phyloP scores from a whole-genome alignment of 2,329 filamentous ascomycete genomes.

The Plenodomus lindquistii region DNA sequence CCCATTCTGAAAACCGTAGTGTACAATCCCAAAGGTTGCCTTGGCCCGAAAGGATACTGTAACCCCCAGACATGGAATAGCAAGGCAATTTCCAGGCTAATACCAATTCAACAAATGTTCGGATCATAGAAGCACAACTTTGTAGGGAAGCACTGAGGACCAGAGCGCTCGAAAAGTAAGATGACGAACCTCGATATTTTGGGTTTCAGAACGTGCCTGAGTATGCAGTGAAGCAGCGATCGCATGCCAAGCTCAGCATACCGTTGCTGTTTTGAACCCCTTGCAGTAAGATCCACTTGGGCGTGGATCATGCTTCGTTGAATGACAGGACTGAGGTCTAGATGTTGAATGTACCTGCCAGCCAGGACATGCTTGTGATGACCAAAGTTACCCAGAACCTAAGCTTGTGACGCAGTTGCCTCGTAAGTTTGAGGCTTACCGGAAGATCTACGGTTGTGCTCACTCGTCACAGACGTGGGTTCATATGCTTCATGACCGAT shows the following conservation, averaged over 20 bases:
- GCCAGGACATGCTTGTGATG: not conserved
- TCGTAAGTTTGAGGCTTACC: not conserved
- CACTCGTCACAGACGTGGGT: not conserved
- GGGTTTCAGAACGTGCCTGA: not conserved
- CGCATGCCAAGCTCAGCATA: not conserved
- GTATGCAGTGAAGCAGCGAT: not conserved
- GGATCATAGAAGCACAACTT: not conserved
- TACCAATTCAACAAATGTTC: no score
- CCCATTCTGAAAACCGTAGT: not conserved
- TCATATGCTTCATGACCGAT: not conserved
- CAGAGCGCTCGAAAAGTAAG: no score
- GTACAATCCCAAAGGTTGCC: not conserved
- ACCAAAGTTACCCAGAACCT: not conserved
- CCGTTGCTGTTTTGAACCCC: not conserved
- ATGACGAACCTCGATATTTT: not conserved
- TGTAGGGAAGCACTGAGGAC: not conserved
- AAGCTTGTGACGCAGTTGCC: not conserved
- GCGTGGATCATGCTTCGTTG: not conserved
- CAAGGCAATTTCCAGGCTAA: not conserved
- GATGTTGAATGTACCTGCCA: not conserved
- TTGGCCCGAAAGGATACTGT: no score
- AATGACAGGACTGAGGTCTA: not conserved
- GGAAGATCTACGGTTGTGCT: not conserved
- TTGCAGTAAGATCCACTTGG: not conserved
- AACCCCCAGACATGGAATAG: not conserved